phyloP scores from a whole-genome alignment of 495 filamentous ascomycete genomes.

The Podospora conica region DNA sequence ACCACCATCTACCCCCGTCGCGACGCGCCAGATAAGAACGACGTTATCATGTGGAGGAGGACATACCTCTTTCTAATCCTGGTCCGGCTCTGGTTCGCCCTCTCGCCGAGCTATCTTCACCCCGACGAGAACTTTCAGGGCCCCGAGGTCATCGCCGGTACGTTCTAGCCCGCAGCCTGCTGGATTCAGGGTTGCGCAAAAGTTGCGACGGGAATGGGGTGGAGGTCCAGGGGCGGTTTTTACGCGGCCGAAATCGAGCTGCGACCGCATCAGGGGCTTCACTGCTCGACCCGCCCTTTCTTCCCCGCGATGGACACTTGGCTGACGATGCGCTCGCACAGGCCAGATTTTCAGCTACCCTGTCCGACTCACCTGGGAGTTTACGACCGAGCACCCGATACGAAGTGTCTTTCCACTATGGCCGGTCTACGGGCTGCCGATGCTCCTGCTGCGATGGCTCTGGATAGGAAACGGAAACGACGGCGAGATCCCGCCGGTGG shows the following conservation, averaged over 20 bases:
- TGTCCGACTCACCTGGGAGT: constrained; percentile 87
- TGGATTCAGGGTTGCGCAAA: background rate
- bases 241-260: background rate
- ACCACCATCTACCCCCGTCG: background rate
- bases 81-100: constrained; percentile 87
- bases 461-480: constrained; percentile 58
- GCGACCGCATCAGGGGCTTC: too few relatives aligned
- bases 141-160: constrained; percentile 94
- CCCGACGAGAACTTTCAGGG: constrained; percentile 99
- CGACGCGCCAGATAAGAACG: constrained; percentile 1
- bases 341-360: constrained; percentile 87
- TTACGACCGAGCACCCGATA: constrained; percentile 75
- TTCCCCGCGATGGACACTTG: background rate
- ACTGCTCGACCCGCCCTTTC: too few relatives aligned
- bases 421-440: constrained; percentile 85
- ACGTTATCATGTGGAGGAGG: constrained; percentile 75
- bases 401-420: constrained; percentile 95
- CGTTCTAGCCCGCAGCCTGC: constrained; percentile 34
- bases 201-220: background rate
- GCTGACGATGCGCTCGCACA: constrained; percentile 30
- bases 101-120: constrained; percentile 93
- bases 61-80: constrained; percentile 76
- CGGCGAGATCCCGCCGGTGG: constrained; percentile 56
- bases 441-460: constrained; percentile 84
- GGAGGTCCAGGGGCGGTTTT: background rate